Base-by-base conservation (phyloP, 176 grass and related monocot species). In the Oryza punctata region DNA sequence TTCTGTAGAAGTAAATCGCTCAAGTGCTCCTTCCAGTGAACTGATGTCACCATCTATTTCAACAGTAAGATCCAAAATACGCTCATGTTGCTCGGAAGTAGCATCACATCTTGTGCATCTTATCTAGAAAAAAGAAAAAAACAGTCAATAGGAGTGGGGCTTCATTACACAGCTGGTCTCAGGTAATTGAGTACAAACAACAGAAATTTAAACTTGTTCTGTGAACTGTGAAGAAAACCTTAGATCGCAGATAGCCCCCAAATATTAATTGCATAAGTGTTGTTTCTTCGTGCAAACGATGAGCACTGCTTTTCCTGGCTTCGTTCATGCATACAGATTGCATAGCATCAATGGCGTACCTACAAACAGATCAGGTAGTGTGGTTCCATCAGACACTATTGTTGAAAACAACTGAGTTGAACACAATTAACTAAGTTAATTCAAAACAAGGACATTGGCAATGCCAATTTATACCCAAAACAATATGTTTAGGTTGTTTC, bases 181-280 rank as follows among this genome's bases (percentile, higher is more conserved):
- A 50, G 63, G 6, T 76, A 67, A 77, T 24, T 26, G 16, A 67
- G 70, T 87, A 40, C 43, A 44, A 82, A 77, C 57, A 32, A 57
- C 14, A 70, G 43, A 71, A 41, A 24, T 79, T 29, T 59, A 84
- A 81, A 45, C 43, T 40, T 40, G 70, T 64, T 40, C n/a, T 30
- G 47, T 21, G 25, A 84, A 83, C 18, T 38, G 47, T 25, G 25
- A 84, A 83, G 43, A 75, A 46, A 83, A 96, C 97, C 93, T 94
- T 99, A 63, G 97, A 99, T 73, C 87, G 89, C 72, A 99, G 77
- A 81, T 99, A 99, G 54, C 97, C 97, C 45, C 97, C 97, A 87
- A 99, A 99, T 81, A 82, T 99, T 87, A 94, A 77, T 74, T 99
- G 93, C 65, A 96, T 78, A 67, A 96, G 89, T 30, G 97, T 96